phyloP scores from a whole-genome alignment of 1,284 basidiomycete genomes.

The Leccinum subfulvum region DNA sequence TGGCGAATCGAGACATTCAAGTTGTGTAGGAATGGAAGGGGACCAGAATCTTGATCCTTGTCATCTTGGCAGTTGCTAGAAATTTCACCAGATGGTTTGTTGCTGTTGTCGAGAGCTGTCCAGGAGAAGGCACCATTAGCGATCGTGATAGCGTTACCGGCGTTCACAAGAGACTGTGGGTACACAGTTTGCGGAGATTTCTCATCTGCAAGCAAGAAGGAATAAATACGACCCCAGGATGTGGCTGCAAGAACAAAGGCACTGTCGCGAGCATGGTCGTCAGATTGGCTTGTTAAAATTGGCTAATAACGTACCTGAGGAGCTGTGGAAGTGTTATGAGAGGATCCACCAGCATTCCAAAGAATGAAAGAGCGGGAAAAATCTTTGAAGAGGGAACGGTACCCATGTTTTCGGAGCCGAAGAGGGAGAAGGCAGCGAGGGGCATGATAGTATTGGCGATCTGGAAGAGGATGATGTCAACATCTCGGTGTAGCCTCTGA shows the following conservation, averaged over 20 bases:
- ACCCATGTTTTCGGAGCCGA: conserved; percentile 31
- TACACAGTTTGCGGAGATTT: conserved; percentile 11
- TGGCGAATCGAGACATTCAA: conserved; percentile 44
- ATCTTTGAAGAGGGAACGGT: conserved; percentile 19
- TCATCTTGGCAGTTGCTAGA: conserved; percentile 14
- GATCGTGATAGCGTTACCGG: conserved; percentile 23
- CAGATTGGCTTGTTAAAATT: neutral
- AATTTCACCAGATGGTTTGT: conserved; percentile 6
- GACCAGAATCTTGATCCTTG: conserved; percentile 9
- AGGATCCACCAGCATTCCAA: conserved; percentile 32
- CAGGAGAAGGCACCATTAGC: conserved; percentile 27
- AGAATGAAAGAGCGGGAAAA: conserved; percentile 33
- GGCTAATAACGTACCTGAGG: conserved; percentile 19
- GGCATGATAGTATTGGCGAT: conserved; percentile 31
- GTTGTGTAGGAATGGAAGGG: conserved; percentile 34
- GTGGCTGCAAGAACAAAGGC: conserved; percentile 36
- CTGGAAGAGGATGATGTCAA: conserved; percentile 14
- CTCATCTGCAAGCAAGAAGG: conserved; percentile 29
- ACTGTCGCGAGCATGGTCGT: conserved; percentile 17
- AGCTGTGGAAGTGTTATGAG: conserved; percentile 31
- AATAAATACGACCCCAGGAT: conserved; percentile 30
- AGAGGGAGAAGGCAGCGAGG: conserved; percentile 32
- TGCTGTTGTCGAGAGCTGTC: conserved; percentile 13
- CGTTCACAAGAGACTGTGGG: conserved; percentile 11
- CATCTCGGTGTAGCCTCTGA: neutral